Evolutionary conservation across 1,284 basidiomycete species (phyloP).

Genomic region (Erythrobasidium hasegawianum): DNA sequence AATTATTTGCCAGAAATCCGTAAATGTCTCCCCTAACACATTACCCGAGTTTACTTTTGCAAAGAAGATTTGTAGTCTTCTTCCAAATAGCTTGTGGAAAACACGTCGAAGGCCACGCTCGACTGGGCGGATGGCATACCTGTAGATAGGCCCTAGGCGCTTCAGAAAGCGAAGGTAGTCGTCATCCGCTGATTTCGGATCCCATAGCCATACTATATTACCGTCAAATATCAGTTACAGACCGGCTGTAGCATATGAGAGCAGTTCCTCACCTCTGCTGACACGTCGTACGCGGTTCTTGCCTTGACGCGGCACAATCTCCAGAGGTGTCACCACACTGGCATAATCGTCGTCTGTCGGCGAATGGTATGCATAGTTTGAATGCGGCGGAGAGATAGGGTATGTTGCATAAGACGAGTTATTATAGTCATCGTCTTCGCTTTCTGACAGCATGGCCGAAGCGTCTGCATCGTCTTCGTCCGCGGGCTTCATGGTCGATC

Average conservation of each 20-base stretch:
- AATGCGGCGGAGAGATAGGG: conserved; percentile 21
- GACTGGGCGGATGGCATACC: conserved; percentile 12
- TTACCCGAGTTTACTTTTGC: conserved; percentile 29
- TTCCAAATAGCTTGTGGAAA: conserved; percentile 20
- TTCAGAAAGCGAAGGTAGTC: conserved; percentile 22
- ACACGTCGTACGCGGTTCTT: conserved; percentile 24
- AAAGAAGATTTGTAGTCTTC: conserved; percentile 4
- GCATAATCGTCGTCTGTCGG: conserved; percentile 30
- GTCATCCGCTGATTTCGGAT: conserved; percentile 27
- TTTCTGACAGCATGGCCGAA: conserved; percentile 14
- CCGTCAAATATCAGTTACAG: too few species aligned
- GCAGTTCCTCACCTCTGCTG: conserved; percentile 18
- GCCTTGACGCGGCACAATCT: conserved; percentile 31
- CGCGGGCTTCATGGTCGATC: conserved; percentile 11
- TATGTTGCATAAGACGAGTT: conserved; percentile 13
- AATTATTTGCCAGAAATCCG: conserved; percentile 15
- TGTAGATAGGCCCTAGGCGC: conserved; percentile 22
- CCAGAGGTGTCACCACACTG: conserved; percentile 11
- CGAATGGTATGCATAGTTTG: conserved; percentile 30
- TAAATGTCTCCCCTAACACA: conserved; percentile 11
- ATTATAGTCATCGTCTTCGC: conserved; percentile 20
- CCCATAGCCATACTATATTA: conserved; percentile 34
- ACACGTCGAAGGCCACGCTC: conserved; percentile 25
- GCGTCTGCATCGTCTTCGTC: conserved; percentile 19
- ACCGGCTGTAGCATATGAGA: too few species aligned